Evolutionary conservation across 78 protist genomes (phyloP).

Genomic region (Dictyostelium firmibasis): DNA sequence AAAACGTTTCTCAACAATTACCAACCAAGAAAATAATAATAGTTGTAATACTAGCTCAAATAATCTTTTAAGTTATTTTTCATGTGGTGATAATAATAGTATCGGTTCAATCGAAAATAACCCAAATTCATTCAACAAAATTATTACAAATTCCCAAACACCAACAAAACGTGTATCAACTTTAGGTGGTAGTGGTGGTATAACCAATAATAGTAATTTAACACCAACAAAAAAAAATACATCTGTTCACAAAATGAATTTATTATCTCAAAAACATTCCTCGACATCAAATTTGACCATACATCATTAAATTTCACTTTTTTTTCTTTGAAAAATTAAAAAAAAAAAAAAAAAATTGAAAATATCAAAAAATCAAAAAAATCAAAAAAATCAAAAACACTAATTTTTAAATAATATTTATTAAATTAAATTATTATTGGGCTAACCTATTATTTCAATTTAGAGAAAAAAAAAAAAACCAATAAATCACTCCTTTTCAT

Average conservation of each 20-base stretch:
- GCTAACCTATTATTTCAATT: no score
- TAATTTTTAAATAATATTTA: no score
- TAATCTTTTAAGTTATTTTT: conserved; percentile 1
- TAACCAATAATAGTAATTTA: not conserved
- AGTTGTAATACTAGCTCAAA: not conserved
- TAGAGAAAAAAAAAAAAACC: no score
- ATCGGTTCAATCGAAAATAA: not conserved
- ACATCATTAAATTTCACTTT: not conserved
- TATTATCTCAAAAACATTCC: not conserved
- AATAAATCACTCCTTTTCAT: no score
- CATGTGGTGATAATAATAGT: not conserved
- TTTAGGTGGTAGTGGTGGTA: not conserved
- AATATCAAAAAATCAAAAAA: not conserved
- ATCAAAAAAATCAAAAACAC: no score
- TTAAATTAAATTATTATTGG: no score
- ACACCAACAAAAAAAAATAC: not conserved
- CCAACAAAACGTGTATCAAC: conserved; percentile 6
- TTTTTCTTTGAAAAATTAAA: no score
- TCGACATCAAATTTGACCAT: not conserved
- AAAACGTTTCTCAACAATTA: not conserved
- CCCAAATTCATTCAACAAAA: not conserved
- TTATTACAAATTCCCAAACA: not conserved
- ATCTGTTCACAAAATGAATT: not conserved
- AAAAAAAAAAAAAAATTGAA: no score
- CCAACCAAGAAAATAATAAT: not conserved